Base-by-base conservation (phyloP, 257 asterid genomes). In the Perilla frutescens region DNA sequence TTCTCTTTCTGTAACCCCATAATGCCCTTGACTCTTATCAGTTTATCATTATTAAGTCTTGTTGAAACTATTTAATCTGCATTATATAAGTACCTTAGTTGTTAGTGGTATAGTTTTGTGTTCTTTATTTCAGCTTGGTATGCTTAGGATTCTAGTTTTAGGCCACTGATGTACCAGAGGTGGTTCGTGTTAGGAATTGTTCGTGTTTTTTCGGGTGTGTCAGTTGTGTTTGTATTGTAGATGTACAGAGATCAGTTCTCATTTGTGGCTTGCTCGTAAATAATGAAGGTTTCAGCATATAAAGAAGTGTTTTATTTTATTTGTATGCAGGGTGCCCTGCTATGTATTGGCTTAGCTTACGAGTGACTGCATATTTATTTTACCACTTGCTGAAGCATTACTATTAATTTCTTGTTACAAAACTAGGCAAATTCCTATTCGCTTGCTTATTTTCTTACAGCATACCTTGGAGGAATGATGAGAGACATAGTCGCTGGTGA, bases 381-480 rank as follows among this genome's bases (percentile, higher is more conserved):
- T 15, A 2, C 32, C 37, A 26, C 66, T 32, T 40, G 55, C 26
- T 6, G 15, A 37, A 14, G 39, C 66, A 48, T 57, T 71, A 9
- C 44, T 53, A 3, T 36, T 20, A 20, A 20, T 20, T 13, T 62
- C 36, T 47, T 5, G 37, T 29, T 13, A 13, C 0, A 10, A 45
- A 34, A 54, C 37, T 0, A 32, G 36, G 4, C 10, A 26, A 67
- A 20, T 10, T 11, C 54, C 73, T 39, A 39, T 73, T 39, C 68
- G 37, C 62, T 53, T 72, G 40, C 20, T 66, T 44, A 8, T 39
- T 78, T 72, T 62, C 20, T 43, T 49, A 10, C 72, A 71, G 81
- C 51, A 63, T 15, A 9, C 66, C 36, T 67, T 66, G 53, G 32
- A 43, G 71, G 73, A 58, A 77, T 13, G 15, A 26, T 32, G 13